Evolutionary conservation across 345 rosid species (phyloP).

Genomic region (Brassica carinata): DNA sequence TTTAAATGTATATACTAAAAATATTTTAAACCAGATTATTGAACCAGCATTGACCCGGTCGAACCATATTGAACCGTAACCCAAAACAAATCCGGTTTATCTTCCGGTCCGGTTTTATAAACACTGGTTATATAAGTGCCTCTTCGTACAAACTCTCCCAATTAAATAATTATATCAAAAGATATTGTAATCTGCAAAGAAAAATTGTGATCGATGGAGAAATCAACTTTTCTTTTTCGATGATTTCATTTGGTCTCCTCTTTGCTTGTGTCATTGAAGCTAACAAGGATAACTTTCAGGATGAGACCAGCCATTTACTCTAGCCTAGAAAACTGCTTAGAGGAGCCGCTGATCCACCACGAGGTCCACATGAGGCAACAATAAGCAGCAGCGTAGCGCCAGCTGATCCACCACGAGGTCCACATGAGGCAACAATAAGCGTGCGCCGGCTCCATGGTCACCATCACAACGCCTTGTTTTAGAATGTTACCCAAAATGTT

Average conservation of each 20-base stretch:
- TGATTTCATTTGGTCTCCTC: conserved; percentile 12
- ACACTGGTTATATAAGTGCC: neutral
- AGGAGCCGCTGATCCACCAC: neutral
- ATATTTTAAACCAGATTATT: too few relatives aligned
- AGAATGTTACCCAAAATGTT: neutral
- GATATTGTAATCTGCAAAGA: neutral
- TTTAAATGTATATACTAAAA: too few relatives aligned
- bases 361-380: neutral
- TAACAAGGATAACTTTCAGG: neutral
- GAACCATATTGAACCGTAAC: too few relatives aligned
- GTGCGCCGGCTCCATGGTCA: neutral
- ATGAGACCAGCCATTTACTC: neutral
- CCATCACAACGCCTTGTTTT: neutral
- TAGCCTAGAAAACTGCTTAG: neutral
- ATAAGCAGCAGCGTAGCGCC: neutral
- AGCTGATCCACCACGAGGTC: too few relatives aligned
- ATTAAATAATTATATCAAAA: too few relatives aligned
- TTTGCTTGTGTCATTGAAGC: conserved; percentile 14
- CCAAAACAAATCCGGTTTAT: too few relatives aligned
- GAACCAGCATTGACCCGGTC: too few relatives aligned
- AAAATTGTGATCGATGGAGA: conserved; percentile 3
- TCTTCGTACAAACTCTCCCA: too few relatives aligned
- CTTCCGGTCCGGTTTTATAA: too few relatives aligned
- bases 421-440: too few relatives aligned
- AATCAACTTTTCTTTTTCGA: conserved; percentile 11